phyloP scores from a whole-genome alignment of 306 rosid species.

The Medicago ruthenica region DNA sequence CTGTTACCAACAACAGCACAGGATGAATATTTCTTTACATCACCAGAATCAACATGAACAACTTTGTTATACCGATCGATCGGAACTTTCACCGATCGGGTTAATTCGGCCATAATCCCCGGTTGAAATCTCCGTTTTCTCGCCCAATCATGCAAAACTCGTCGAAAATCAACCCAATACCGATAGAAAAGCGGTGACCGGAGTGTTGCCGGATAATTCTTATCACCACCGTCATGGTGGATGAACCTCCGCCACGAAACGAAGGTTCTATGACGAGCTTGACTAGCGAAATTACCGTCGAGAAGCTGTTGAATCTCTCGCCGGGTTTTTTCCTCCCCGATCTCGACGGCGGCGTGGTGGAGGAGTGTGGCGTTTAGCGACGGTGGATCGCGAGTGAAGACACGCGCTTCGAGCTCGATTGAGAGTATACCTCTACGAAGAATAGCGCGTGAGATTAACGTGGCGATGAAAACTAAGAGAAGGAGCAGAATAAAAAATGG shows the following conservation, averaged over 20 bases:
- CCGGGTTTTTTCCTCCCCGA: constrained; percentile 64
- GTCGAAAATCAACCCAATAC: constrained; percentile 81
- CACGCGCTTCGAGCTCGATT: constrained; percentile 54
- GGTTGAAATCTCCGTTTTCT: constrained; percentile 69
- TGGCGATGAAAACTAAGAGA: constrained; percentile 59
- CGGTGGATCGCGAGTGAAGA: constrained; percentile 43
- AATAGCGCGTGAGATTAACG: constrained; percentile 62
- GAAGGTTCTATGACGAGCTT: constrained; percentile 68
- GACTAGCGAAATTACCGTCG: constrained; percentile 77
- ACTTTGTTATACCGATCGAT: constrained; percentile 50
- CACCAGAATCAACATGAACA: constrained; percentile 1
- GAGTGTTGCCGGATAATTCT: constrained; percentile 49
- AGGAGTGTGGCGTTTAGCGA: constrained; percentile 75
- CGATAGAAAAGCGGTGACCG: constrained; percentile 84
- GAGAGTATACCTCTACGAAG: constrained; percentile 56
- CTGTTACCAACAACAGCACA: constrained; percentile 98
- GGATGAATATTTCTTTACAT: constrained; percentile 51
- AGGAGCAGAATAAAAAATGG: constrained; percentile 69
- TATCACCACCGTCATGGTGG: constrained; percentile 50
- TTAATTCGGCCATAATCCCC: constrained; percentile 67
- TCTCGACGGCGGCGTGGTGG: constrained; percentile 61
- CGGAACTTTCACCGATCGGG: constrained; percentile 56
- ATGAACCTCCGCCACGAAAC: constrained; percentile 76
- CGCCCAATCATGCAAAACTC: constrained; percentile 66
- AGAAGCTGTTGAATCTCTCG: constrained; percentile 72